phyloP scores from a whole-genome alignment of 345 rosid genomes.

The Citrus medica region DNA sequence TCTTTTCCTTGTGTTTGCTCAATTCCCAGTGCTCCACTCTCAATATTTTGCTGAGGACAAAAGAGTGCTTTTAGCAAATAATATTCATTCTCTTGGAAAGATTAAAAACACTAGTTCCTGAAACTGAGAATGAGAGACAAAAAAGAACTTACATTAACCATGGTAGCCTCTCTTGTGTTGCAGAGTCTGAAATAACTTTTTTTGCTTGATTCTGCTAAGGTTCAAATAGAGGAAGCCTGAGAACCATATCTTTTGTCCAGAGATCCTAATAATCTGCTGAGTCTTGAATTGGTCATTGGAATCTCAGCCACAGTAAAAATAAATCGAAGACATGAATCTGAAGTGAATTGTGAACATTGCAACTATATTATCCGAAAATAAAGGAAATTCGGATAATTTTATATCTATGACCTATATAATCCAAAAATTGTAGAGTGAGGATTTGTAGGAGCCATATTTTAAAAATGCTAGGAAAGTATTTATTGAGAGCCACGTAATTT shows the following conservation, averaged over 20 bases:
- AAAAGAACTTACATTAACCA: not conserved
- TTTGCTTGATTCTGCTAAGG: not conserved
- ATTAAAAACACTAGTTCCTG: not conserved
- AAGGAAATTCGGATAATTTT: not conserved
- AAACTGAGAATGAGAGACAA: not conserved
- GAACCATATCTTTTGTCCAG: not conserved
- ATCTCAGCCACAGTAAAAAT: slow-evolving; percentile 3
- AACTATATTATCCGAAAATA: not conserved
- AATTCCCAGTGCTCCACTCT: not conserved
- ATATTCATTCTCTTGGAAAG: not conserved
- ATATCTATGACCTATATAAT: not conserved
- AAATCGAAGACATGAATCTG: not conserved
- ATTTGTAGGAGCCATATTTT: not conserved
- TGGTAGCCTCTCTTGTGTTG: not conserved
- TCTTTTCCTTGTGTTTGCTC: not conserved
- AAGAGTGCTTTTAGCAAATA: not conserved
- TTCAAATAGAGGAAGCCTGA: not conserved
- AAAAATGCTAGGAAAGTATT: not conserved
- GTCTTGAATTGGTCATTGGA: slow-evolving; percentile 3
- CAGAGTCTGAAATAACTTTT: not conserved
- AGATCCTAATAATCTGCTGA: not conserved
- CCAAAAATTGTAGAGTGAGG: not conserved
- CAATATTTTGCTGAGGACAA: not conserved
- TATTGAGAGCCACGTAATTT: not conserved
- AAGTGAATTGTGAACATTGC: not conserved